phyloP scores from a whole-genome alignment of 495 filamentous ascomycete species.

The Penicillium crystallinum region DNA sequence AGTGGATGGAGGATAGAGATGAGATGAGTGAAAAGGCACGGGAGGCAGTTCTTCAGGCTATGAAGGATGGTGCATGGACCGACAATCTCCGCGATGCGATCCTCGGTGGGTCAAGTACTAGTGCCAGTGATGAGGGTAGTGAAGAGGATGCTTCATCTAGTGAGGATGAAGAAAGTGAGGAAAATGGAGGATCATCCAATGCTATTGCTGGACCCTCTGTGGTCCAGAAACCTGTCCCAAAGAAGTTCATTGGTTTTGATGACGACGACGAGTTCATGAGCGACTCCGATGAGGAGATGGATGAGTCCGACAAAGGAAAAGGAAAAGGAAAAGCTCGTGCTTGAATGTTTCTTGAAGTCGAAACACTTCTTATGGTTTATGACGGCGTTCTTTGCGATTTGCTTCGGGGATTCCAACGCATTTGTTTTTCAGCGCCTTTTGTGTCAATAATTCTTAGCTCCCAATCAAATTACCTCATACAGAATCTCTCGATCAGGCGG shows the following conservation, averaged over 20 bases:
- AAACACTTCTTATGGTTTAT: conserved; percentile 10
- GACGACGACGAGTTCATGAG: conserved; percentile 90
- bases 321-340: conserved; percentile 41
- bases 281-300: conserved; percentile 51
- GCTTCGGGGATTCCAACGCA: conserved; percentile 1
- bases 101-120: conserved; percentile 42
- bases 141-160: conserved; percentile 33
- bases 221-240: conserved; percentile 27
- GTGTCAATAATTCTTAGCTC: conserved; percentile 1
- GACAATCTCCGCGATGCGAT: conserved; percentile 43
- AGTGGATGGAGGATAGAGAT: conserved; percentile 92
- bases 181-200: conserved; percentile 20
- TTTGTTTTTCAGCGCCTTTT: conserved; percentile 8
- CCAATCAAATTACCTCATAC: background rate
- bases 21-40: conserved; percentile 76
- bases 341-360: conserved; percentile 10
- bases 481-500: background rate
- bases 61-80: conserved; percentile 57
- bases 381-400: conserved; percentile 14
- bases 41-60: conserved; percentile 72
- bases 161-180: conserved; percentile 45
- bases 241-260: conserved; percentile 77
- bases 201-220: conserved; percentile 23
- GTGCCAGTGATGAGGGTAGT: conserved; percentile 47
- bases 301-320: conserved; percentile 36